Percentiles rank a stretch among this genome's conserved stretches.
Conservation (phyloP, 768 basidiomycete genomes). For the Psilocybe azurescens region DNA sequence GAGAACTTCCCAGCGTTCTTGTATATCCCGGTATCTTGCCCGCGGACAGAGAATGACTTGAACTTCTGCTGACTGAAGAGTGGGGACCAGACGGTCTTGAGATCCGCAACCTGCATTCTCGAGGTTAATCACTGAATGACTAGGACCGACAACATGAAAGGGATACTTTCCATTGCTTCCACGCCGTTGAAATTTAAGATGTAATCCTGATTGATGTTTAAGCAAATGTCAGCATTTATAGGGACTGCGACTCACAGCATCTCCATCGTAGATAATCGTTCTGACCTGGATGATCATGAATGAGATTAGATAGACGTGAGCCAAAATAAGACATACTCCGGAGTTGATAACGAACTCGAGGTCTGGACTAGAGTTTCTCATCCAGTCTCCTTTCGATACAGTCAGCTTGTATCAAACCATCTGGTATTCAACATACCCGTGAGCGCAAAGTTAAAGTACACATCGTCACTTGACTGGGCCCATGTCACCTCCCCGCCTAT, state of each 20-base stretch:
- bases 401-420: neutral
- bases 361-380: conserved; percentile 52
- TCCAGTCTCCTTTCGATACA: conserved; percentile 54
- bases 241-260: conserved; percentile 45
- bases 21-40: conserved; percentile 53
- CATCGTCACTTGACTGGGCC: conserved; percentile 41
- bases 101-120: conserved; percentile 43
- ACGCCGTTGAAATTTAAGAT: conserved; percentile 62
- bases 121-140: neutral
- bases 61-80: conserved; percentile 48
- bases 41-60: conserved; percentile 54
- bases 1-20: conserved; percentile 66
- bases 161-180: conserved; percentile 54
- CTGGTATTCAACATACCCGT: conserved; percentile 16
- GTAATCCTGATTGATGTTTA: conserved; percentile 41
- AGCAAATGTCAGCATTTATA: neutral
- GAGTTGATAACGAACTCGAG: conserved; percentile 64
- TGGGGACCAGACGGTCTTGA: conserved; percentile 50
- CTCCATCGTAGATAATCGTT: conserved; percentile 60
- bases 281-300: conserved; percentile 32
- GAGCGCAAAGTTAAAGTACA: conserved; percentile 40
- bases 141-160: neutral
- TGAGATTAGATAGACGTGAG: neutral
- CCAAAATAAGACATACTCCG: conserved; percentile 39
- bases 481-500: conserved; percentile 53